Evolutionary conservation across 257 asterid species (phyloP).

Genomic region (Solanum rostratum): DNA sequence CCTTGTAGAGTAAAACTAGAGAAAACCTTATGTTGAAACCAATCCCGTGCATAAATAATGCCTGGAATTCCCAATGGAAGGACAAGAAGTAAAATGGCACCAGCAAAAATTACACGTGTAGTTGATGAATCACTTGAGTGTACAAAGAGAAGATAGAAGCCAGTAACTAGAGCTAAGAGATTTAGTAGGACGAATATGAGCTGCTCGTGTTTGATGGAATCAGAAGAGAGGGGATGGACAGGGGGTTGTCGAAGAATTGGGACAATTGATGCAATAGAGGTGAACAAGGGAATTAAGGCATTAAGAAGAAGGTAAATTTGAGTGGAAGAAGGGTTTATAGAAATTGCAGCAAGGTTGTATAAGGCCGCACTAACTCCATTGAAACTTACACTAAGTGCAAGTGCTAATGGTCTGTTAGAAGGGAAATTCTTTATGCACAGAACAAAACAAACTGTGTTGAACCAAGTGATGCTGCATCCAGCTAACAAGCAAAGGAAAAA

Average conservation of each 20-base stretch:
- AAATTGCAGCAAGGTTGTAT: slow-evolving; percentile 60
- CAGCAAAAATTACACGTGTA: slow-evolving; percentile 37
- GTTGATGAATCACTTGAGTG: slow-evolving; percentile 22
- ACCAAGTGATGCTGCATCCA: slow-evolving; percentile 93
- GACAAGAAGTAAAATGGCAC: slow-evolving; percentile 53
- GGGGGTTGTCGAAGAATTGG: slow-evolving; percentile 69
- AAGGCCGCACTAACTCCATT: slow-evolving; percentile 87
- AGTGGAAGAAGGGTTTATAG: slow-evolving; percentile 41
- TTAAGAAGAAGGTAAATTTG: slow-evolving; percentile 73
- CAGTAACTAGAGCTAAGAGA: slow-evolving; percentile 48
- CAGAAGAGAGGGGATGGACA: slow-evolving; percentile 15
- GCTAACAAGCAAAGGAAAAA: slow-evolving; percentile 66
- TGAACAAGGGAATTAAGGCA: slow-evolving; percentile 54
- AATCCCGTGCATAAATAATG: slow-evolving; percentile 44
- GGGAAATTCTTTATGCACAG: slow-evolving; percentile 86
- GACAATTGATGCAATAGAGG: slow-evolving; percentile 36
- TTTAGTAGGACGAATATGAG: slow-evolving; percentile 40
- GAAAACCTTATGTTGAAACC: slow-evolving; percentile 42
- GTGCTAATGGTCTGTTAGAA: slow-evolving; percentile 60
- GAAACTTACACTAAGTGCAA: slow-evolving; percentile 75
- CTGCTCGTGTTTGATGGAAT: slow-evolving; percentile 41
- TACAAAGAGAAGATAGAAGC: slow-evolving; percentile 68
- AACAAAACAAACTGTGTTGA: slow-evolving; percentile 83
- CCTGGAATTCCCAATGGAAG: slow-evolving; percentile 71
- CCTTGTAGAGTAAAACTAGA: slow-evolving; percentile 30